These are phyloP conservation scores for Westerdykella ornata DNA, from an alignment of 2,329 filamentous ascomycete genomes.

Conservation along the genomic window DNA sequence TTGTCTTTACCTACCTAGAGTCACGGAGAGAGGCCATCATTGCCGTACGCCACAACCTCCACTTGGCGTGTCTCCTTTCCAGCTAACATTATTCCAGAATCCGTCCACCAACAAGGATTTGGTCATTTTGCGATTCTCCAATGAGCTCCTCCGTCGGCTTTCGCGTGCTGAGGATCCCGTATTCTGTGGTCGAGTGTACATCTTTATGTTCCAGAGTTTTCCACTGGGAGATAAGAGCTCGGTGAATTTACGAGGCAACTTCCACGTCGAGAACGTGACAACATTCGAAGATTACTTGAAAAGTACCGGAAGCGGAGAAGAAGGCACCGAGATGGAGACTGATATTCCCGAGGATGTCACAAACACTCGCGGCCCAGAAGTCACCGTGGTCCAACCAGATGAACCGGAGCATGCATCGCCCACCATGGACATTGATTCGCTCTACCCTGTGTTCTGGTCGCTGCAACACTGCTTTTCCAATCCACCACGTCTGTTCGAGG, in stretches of 20 bases:
- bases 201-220: slow-evolving; percentile 97
- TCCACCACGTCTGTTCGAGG: slow-evolving; percentile 73
- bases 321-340: slow-evolving; percentile 25
- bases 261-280: slow-evolving; percentile 91
- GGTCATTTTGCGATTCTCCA: slow-evolving; percentile 87
- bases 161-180: slow-evolving; percentile 96
- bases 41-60: slow-evolving; percentile 47
- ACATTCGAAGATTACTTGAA: slow-evolving; percentile 60
- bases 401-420: slow-evolving; percentile 44
- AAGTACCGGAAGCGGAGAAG: slow-evolving; percentile 37
- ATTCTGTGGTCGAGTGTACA: slow-evolving; percentile 95
- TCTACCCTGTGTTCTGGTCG: slow-evolving; percentile 93
- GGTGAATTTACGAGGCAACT: slow-evolving; percentile 92
- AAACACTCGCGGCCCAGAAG: slow-evolving; percentile 16
- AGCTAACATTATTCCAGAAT: slow-evolving; percentile 26
- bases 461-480: slow-evolving; percentile 88
- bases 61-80: slow-evolving; percentile 1
- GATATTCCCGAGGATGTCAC: slow-evolving; percentile 20
- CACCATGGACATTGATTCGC: slow-evolving; percentile 58
- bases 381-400: slow-evolving; percentile 33
- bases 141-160: slow-evolving; percentile 84
- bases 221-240: slow-evolving; percentile 94
- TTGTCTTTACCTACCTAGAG: slow-evolving; percentile 90
- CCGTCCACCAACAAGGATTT: slow-evolving; percentile 62
- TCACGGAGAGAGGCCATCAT: slow-evolving; percentile 85